Evolutionary conservation across 306 rosid genomes (phyloP).

Genomic region (Acacia confusa): DNA sequence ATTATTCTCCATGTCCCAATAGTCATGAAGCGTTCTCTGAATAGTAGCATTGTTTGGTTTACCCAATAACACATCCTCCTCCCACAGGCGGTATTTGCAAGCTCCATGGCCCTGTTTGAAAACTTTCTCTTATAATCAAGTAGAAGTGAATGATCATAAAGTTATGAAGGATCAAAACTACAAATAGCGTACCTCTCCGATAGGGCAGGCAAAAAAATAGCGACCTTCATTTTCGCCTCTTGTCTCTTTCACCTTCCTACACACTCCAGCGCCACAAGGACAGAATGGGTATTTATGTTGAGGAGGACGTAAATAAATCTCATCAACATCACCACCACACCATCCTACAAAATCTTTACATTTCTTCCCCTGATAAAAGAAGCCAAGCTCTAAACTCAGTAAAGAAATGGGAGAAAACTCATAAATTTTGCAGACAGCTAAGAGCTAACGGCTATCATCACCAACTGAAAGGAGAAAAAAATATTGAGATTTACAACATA

Average conservation of each 20-base stretch:
- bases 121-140: conserved; percentile 2
- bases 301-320: conserved; percentile 34
- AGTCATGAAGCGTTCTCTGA: conserved; percentile 26
- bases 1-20: neutral
- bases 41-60: conserved; percentile 13
- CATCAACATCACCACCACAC: conserved; percentile 22
- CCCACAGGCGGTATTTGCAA: conserved; percentile 32
- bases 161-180: neutral
- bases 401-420: neutral
- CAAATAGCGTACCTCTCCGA: conserved; percentile 22
- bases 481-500: neutral
- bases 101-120: conserved; percentile 38
- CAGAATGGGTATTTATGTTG: conserved; percentile 35
- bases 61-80: conserved; percentile 31
- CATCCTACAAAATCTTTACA: conserved; percentile 11
- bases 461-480: neutral
- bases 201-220: conserved; percentile 36
- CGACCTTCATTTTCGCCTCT: neutral
- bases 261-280: conserved; percentile 45
- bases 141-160: neutral
- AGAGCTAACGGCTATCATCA: neutral
- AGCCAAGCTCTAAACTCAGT: neutral
- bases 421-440: neutral
- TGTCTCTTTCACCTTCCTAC: conserved; percentile 13
- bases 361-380: conserved; percentile 28